Percentiles rank a stretch among this genome's conserved stretches.
These are phyloP conservation scores for Cicer cuneatum DNA, from an alignment of 306 rosid species.

Conservation along the genomic window DNA sequence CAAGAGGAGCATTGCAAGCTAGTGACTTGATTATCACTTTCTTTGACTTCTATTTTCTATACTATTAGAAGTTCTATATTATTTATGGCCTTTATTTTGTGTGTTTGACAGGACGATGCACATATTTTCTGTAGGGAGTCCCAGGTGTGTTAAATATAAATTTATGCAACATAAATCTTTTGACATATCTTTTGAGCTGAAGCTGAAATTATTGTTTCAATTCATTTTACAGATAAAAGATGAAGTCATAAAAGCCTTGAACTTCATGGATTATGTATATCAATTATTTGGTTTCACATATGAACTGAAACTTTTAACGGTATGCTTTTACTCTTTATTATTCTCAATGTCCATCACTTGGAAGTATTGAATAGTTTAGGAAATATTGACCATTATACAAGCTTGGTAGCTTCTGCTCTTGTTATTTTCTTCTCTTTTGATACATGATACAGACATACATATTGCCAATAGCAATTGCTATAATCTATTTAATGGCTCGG, in stretches of 20 bases:
- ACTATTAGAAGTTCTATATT: constrained; percentile 19
- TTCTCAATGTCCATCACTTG: constrained; percentile 14
- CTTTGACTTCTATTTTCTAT: constrained; percentile 30
- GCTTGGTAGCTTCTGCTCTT: constrained; percentile 2
- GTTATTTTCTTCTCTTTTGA: background rate
- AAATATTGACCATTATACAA: background rate
- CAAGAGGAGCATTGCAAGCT: constrained; percentile 4
- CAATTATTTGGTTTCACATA: constrained; percentile 82
- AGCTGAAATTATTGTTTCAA: constrained; percentile 30
- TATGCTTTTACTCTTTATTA: constrained; percentile 47
- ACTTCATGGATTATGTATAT: constrained; percentile 74
- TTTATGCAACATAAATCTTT: background rate
- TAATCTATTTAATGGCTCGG: constrained; percentile 21
- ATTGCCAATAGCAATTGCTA: background rate
- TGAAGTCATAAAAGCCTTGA: constrained; percentile 76
- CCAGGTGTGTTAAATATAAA: constrained; percentile 64
- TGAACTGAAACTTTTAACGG: constrained; percentile 89
- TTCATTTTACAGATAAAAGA: constrained; percentile 72
- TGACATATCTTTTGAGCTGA: constrained; percentile 2
- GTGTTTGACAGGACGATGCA: constrained; percentile 80
- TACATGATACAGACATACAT: background rate
- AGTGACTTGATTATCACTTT: constrained; percentile 14
- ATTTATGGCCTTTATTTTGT: constrained; percentile 48
- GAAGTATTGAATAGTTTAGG: background rate
- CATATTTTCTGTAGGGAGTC: constrained; percentile 96